phyloP scores from a whole-genome alignment of 495 filamentous ascomycete species.

The Amphirosellinia nigrospora region DNA sequence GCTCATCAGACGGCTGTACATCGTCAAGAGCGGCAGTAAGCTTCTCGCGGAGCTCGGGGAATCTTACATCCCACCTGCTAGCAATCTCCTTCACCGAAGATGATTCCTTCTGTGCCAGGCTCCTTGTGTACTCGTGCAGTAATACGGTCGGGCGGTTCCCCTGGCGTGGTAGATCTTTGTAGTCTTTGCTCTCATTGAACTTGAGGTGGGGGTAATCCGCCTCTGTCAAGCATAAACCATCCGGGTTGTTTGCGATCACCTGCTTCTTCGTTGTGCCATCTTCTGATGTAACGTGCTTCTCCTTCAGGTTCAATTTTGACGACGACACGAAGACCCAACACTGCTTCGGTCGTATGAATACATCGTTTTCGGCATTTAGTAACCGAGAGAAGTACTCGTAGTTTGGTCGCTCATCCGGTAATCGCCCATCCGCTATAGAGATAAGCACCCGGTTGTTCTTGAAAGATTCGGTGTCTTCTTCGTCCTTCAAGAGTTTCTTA shows the following conservation, averaged over 20 bases:
- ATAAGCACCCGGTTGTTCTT: constrained; percentile 59
- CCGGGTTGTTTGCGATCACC: constrained; percentile 38
- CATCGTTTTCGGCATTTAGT: constrained; percentile 46
- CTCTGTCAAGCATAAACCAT: constrained; percentile 43
- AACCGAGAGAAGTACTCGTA: constrained; percentile 57
- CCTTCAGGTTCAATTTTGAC: constrained; percentile 45
- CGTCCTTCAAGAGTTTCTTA: constrained; percentile 41
- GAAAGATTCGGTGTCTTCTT: constrained; percentile 54
- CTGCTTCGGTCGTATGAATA: constrained; percentile 49
- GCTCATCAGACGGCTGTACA: constrained; percentile 41
- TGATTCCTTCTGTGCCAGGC: constrained; percentile 48
- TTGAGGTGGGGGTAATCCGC: constrained; percentile 54
- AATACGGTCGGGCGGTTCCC: constrained; percentile 41
- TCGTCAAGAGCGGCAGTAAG: constrained; percentile 45
- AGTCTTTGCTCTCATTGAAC: constrained; percentile 49
- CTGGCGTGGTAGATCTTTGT: constrained; percentile 40
- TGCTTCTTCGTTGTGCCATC: constrained; percentile 42
- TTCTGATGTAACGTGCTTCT: constrained; percentile 37
- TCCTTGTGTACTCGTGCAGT: constrained; percentile 55
- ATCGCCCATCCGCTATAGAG: constrained; percentile 54
- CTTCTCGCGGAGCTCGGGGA: constrained; percentile 51
- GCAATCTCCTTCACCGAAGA: constrained; percentile 50
- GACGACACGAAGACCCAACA: constrained; percentile 55
- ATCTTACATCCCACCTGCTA: constrained; percentile 47
- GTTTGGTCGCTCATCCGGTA: constrained; percentile 56